Evolutionary conservation across 768 basidiomycete genomes (phyloP).

Genomic region (Mycena vulgaris): DNA sequence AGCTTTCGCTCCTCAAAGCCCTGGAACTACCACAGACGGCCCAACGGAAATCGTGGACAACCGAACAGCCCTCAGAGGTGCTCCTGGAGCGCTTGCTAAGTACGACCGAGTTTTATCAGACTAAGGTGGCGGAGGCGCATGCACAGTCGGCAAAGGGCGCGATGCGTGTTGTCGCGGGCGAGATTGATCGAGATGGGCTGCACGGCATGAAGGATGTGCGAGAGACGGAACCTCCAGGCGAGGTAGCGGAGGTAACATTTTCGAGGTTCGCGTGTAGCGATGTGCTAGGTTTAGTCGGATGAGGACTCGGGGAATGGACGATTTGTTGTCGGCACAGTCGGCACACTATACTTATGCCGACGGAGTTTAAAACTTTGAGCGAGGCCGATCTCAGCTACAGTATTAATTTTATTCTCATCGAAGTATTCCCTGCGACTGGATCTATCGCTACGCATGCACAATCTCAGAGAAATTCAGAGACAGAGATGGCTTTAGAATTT

Average conservation of each 20-base stretch:
- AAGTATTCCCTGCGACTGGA: too few relatives aligned
- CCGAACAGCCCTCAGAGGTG: slow-evolving; percentile 52
- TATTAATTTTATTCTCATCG: too few relatives aligned
- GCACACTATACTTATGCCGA: too few relatives aligned
- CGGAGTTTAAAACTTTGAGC: too few relatives aligned
- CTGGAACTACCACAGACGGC: slow-evolving; percentile 52
- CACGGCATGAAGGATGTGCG: slow-evolving; percentile 50
- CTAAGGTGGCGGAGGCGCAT: slow-evolving; percentile 61
- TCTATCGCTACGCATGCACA: too few relatives aligned
- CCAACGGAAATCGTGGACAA: slow-evolving; percentile 41
- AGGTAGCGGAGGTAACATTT: slow-evolving; percentile 44
- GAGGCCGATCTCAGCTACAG: too few relatives aligned
- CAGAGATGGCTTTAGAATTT: too few relatives aligned
- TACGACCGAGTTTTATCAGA: slow-evolving; percentile 68
- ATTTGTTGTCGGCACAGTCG: too few relatives aligned
- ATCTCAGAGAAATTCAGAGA: too few relatives aligned
- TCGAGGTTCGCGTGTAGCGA: slow-evolving; percentile 69
- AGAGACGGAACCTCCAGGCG: slow-evolving; percentile 63
- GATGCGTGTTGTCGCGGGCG: slow-evolving; percentile 69
- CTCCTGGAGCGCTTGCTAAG: slow-evolving; percentile 60
- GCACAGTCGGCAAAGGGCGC: slow-evolving; percentile 68
- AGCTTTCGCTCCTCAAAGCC: slow-evolving; percentile 59
- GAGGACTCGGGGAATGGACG: too few relatives aligned
- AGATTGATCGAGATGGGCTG: slow-evolving; percentile 76
- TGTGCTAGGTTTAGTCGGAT: slow-evolving; percentile 67